phyloP scores from a whole-genome alignment of 805 yeast species.

The Scheffersomyces stipitis region DNA sequence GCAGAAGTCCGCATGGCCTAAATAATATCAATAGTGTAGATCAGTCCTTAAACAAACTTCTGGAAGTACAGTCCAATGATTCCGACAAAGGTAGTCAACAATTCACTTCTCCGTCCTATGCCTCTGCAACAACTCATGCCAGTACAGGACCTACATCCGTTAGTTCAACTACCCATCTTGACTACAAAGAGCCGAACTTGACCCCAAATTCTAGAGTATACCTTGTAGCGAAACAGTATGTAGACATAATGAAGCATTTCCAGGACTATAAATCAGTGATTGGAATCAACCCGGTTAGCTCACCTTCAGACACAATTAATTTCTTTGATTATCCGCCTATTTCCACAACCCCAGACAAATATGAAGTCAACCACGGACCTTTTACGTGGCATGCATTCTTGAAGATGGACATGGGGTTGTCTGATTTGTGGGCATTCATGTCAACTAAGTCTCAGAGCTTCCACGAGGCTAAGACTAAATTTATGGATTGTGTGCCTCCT shows the following conservation, averaged over 20 bases:
- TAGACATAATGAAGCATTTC: conserved; percentile 2
- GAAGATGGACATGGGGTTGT: conserved; percentile 15
- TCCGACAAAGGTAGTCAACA: too few species aligned
- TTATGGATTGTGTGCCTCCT: not conserved
- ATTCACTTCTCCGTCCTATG: too few species aligned
- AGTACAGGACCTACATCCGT: too few species aligned
- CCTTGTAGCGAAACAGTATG: not conserved
- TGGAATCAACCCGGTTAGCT: conserved; percentile 13
- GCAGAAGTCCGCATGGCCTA: too few species aligned
- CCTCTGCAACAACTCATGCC: too few species aligned
- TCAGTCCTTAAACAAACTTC: too few species aligned
- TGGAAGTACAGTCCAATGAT: too few species aligned
- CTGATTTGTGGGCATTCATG: conserved; percentile 13
- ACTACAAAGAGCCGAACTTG: too few species aligned
- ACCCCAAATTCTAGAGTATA: not conserved
- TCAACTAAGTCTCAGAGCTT: conserved; percentile 3
- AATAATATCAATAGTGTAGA: too few species aligned
- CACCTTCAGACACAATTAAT: conserved; percentile 6
- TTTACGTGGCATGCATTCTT: conserved; percentile 14
- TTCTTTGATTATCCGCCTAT: conserved; percentile 10
- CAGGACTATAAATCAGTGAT: conserved; percentile 5
- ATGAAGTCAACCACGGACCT: conserved; percentile 15
- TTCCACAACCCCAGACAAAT: conserved; percentile 8
- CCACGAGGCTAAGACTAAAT: not conserved
- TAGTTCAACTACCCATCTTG: too few species aligned